Percentiles rank a stretch among this genome's conserved stretches.
Conservation (phyloP, 139 green algal species). For the Chlorokybus atmophyticus region DNA sequence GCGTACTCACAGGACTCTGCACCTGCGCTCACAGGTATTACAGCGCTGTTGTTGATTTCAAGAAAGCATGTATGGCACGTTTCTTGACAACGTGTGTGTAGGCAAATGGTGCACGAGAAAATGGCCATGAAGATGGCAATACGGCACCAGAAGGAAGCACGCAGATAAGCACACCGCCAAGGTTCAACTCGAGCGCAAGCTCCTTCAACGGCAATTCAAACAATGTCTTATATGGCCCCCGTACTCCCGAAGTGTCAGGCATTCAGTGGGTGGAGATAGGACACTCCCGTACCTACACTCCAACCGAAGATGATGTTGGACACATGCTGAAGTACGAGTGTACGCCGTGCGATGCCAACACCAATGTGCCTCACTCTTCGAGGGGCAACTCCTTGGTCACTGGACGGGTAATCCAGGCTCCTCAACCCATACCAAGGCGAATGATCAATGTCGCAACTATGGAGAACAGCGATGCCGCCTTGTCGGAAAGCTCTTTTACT, state of each 20-base stretch:
- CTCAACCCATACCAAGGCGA: slow-evolving; percentile 46
- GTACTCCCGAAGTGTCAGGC: neutral
- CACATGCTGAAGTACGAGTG: slow-evolving; percentile 75
- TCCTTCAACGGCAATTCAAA: neutral
- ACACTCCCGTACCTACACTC: slow-evolving; percentile 53
- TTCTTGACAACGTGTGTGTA: no score
- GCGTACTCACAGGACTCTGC: slow-evolving; percentile 73
- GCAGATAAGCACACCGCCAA: neutral
- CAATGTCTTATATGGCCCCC: neutral
- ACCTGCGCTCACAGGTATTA: slow-evolving; percentile 41
- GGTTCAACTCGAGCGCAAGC: neutral
- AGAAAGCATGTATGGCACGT: neutral
- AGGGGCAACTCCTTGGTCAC: slow-evolving; percentile 46
- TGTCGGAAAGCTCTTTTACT: slow-evolving; percentile 57
- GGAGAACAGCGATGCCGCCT: slow-evolving; percentile 6
- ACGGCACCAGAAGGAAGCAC: neutral
- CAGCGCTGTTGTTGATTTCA: neutral
- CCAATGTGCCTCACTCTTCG: slow-evolving; percentile 6
- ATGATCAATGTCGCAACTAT: slow-evolving; percentile 52
- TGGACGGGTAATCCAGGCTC: slow-evolving; percentile 54
- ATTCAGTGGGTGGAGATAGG: slow-evolving; percentile 37
- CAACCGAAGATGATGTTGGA: slow-evolving; percentile 69
- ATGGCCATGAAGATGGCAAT: slow-evolving; percentile 7
- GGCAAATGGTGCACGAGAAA: neutral
- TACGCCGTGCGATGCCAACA: slow-evolving; percentile 15